Evolutionary conservation across 495 filamentous ascomycete species (phyloP).

Genomic region (Paragyromitra xinjiangensis): DNA sequence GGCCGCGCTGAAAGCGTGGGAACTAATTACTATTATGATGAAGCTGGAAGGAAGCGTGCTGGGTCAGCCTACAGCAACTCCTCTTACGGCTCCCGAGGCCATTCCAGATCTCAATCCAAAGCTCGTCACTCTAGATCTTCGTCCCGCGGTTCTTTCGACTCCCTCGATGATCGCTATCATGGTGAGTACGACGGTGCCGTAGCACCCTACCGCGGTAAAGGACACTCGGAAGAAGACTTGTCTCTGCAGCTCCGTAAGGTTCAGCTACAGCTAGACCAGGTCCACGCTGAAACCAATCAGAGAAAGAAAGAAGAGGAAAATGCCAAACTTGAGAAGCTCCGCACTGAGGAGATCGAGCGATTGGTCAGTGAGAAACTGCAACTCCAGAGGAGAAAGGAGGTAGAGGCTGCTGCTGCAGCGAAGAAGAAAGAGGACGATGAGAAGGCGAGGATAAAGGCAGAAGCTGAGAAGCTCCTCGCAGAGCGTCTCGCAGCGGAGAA

Average conservation of each 20-base stretch:
- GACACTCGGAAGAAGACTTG: slow-evolving; percentile 27
- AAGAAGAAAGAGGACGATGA: slow-evolving; percentile 64
- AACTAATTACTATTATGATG: slow-evolving; percentile 30
- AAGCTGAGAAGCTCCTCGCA: slow-evolving; percentile 57
- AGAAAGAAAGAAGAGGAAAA: slow-evolving; percentile 34
- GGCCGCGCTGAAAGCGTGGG: slow-evolving; percentile 27
- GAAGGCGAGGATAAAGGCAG: slow-evolving; percentile 62
- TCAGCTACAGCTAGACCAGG: slow-evolving; percentile 45
- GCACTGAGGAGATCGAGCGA: slow-evolving; percentile 52
- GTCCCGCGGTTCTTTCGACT: slow-evolving; percentile 45
- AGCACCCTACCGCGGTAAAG: slow-evolving; percentile 22
- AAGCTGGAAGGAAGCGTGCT: slow-evolving; percentile 16
- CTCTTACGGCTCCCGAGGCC: slow-evolving; percentile 38
- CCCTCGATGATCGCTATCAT: slow-evolving; percentile 21
- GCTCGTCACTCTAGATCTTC: slow-evolving; percentile 44
- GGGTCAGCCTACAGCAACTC: slow-evolving; percentile 49
- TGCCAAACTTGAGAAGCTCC: slow-evolving; percentile 41
- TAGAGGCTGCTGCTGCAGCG: slow-evolving; percentile 48
- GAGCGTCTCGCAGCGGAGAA: slow-evolving; percentile 60
- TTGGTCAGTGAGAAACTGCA: slow-evolving; percentile 46
- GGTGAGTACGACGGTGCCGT: slow-evolving; percentile 25
- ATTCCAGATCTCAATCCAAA: slow-evolving; percentile 48
- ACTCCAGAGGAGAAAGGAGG: slow-evolving; percentile 38
- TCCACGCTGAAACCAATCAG: slow-evolving; percentile 47
- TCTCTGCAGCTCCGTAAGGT: slow-evolving; percentile 47